Evolutionary conservation across 108 stramenopile species (phyloP), one percentile per base, ranked within the genome.

Genomic region (Mediolabrus comicus): DNA sequence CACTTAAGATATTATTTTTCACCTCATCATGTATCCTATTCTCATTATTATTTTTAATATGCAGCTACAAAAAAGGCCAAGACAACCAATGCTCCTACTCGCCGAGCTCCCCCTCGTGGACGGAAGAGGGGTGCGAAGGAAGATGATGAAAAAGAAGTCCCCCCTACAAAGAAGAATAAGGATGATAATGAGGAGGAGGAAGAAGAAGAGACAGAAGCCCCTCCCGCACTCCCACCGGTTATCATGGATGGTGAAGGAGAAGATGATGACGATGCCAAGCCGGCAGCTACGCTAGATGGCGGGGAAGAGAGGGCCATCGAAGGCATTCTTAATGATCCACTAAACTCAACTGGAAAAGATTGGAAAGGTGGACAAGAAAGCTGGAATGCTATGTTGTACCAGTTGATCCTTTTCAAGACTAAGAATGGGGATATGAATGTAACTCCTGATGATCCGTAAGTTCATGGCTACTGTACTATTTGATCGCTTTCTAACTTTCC

Each of bases 321-420:
- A 9, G 19, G 46, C 19, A 22, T 4, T 22, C 46, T 49, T 6
- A n/a, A 22, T 8, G 46, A 49, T 22, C 34, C 34, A 39, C 30
- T 63, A 39, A 25, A 53, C 64, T 30, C 55, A 9, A n/a, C 24
- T 29, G 55, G n/a, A 11, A 61, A 25, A 17, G 36, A 68, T 61
- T 61, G 38, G 59, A 25, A 22, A 17, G 59, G 59, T 2, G 70
- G 53, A 2, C 53, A 65, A 28, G 70, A 71, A 7, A 35, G 17
- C 27, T 81, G 80, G 80, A 73, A 81, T 43, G 31, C 49, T 32
- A 81, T 81, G 80, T 63, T 81, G 49, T 81, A 54, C 52, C 32
- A 63, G 32, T 62, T 81, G 35, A 56, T 81, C 29, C 36, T 76
- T n/a, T 81, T 59, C 67, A 73, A 74, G 33, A 69, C 80, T 51